These are phyloP conservation scores for Talaromyces sp. DNA, from an alignment of 2,329 filamentous ascomycete genomes.

Conservation along the genomic window DNA sequence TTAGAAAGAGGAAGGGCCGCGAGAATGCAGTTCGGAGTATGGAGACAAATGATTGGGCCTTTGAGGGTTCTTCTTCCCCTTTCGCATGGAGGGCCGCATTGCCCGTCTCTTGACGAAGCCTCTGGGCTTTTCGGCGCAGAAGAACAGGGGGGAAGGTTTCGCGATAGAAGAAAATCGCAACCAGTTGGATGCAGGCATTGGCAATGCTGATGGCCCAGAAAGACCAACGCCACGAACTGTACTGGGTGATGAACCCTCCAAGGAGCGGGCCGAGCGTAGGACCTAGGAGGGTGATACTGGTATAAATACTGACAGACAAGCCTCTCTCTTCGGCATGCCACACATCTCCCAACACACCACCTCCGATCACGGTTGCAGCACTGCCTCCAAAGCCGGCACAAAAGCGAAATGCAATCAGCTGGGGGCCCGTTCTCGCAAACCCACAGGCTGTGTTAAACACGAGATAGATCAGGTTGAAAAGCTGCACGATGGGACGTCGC, in stretches of 20 bases:
- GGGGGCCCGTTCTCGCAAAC: too few species aligned
- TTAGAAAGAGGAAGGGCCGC: not conserved
- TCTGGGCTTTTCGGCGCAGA: constrained; percentile 49
- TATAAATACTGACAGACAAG: not conserved
- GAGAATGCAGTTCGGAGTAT: not conserved
- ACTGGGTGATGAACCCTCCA: not conserved
- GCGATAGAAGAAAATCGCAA: too few species aligned
- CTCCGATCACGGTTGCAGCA: constrained; percentile 23
- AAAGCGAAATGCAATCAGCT: too few species aligned
- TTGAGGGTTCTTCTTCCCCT: not conserved
- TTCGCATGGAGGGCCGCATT: not conserved
- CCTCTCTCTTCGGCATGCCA: constrained; percentile 40
- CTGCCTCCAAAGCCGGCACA: too few species aligned
- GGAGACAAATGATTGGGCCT: too few species aligned
- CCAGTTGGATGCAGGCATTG: not conserved
- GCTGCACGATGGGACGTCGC: too few species aligned
- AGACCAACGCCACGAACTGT: not conserved
- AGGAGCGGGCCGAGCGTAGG: not conserved
- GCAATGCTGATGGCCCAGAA: not conserved
- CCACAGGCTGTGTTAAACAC: too few species aligned
- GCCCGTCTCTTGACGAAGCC: constrained; percentile 57
- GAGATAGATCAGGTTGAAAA: too few species aligned
- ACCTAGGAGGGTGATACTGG: not conserved
- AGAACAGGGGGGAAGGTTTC: too few species aligned
- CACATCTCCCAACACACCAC: constrained; percentile 42